Evolutionary conservation across 1,284 basidiomycete genomes (phyloP).

Genomic region (Pisolithus thermaeus): DNA sequence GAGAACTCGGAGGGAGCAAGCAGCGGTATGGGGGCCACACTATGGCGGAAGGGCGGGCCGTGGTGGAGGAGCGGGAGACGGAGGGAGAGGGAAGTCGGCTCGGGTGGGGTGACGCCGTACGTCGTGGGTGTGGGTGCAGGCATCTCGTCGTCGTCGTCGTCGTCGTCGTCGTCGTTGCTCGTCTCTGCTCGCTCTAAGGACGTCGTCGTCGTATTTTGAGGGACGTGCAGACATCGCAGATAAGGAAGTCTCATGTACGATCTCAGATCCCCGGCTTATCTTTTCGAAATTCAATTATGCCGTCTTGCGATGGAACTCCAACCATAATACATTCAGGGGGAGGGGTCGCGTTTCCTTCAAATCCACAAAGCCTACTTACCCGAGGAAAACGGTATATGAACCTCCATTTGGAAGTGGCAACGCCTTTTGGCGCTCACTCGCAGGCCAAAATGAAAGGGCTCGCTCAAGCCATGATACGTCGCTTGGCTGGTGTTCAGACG

Average conservation of each 20-base stretch:
- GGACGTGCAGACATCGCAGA: neutral
- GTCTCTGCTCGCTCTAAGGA: neutral
- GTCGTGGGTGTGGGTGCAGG: neutral
- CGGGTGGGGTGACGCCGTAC: neutral
- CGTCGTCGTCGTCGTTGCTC: neutral
- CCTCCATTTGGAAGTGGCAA: too few relatives aligned
- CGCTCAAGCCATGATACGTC: too few relatives aligned
- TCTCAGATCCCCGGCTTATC: conserved; percentile 1
- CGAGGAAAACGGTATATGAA: too few relatives aligned
- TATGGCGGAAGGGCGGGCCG: conserved; percentile 20
- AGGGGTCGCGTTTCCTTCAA: too few relatives aligned
- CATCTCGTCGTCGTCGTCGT: neutral
- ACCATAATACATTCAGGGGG: too few relatives aligned
- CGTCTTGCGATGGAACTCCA: neutral
- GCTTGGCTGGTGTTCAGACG: too few relatives aligned
- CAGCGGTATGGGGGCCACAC: conserved; percentile 21
- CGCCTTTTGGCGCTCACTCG: too few relatives aligned
- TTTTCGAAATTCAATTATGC: neutral
- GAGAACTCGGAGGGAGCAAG: conserved; percentile 55
- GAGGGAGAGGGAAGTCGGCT: neutral
- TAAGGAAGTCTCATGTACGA: neutral
- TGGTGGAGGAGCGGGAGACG: neutral
- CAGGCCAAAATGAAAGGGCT: too few relatives aligned
- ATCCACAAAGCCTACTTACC: too few relatives aligned
- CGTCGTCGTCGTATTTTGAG: neutral